phyloP scores from a whole-genome alignment of 2,329 filamentous ascomycete genomes.

The Aspergillus flavus region DNA sequence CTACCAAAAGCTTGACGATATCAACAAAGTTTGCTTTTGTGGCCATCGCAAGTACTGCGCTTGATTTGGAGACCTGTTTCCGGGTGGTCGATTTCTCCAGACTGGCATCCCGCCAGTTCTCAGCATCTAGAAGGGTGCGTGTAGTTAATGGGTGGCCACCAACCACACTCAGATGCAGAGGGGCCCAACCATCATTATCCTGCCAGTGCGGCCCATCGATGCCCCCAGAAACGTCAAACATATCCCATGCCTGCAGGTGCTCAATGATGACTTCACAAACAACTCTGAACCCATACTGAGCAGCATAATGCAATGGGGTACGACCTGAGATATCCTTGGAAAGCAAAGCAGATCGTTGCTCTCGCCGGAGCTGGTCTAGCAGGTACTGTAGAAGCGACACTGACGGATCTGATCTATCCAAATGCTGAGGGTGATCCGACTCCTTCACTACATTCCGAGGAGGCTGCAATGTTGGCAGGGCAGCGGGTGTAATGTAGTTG shows the following conservation, averaged over 20 bases:
- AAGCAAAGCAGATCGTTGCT: slow-evolving; percentile 69
- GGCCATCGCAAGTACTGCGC: slow-evolving; percentile 82
- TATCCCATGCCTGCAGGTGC: slow-evolving; percentile 84
- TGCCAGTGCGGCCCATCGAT: slow-evolving; percentile 91
- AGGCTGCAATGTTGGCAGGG: slow-evolving; percentile 65
- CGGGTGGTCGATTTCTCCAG: slow-evolving; percentile 66
- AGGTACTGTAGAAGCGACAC: slow-evolving; percentile 67
- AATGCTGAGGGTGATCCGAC: slow-evolving; percentile 59
- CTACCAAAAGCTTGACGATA: slow-evolving; percentile 85
- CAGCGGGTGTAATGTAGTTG: slow-evolving; percentile 78
- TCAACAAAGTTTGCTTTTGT: slow-evolving; percentile 82
- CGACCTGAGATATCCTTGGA: slow-evolving; percentile 78
- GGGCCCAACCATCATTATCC: slow-evolving; percentile 87
- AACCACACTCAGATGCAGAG: slow-evolving; percentile 88
- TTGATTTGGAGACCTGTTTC: slow-evolving; percentile 76
- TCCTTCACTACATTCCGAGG: slow-evolving; percentile 68
- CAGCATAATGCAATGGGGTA: slow-evolving; percentile 87
- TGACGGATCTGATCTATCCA: slow-evolving; percentile 71
- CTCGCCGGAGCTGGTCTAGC: slow-evolving; percentile 67
- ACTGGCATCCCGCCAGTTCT: slow-evolving; percentile 70
- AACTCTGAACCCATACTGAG: slow-evolving; percentile 91
- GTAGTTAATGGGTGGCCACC: slow-evolving; percentile 89
- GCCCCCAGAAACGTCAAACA: slow-evolving; percentile 80
- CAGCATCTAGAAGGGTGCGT: slow-evolving; percentile 74
- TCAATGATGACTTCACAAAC: slow-evolving; percentile 85